Evolutionary conservation across 2,329 filamentous ascomycete species (phyloP).

Genomic region (Falciphora oryzae): DNA sequence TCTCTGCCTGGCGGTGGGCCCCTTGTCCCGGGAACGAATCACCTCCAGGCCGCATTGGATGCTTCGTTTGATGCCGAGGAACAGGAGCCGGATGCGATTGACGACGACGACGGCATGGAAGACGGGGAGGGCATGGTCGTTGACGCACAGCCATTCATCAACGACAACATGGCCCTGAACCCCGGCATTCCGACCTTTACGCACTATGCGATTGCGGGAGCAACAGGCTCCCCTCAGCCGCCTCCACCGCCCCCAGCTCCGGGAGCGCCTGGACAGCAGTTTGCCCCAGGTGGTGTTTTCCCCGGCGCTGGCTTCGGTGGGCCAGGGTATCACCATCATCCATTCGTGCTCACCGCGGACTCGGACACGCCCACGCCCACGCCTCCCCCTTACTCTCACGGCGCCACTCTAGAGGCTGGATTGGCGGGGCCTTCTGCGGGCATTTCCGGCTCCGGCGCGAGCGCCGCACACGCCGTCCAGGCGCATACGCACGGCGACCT

Average conservation of each 20-base stretch:
- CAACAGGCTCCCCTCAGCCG: background rate
- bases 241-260: constrained; percentile 6
- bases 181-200: background rate
- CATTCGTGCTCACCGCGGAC: background rate
- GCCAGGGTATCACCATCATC: background rate
- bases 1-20: constrained; percentile 14
- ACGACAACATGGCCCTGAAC: background rate
- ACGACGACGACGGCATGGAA: constrained; percentile 40
- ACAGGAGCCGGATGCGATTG: constrained; percentile 29
- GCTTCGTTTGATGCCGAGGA: constrained; percentile 31
- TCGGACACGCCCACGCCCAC: background rate
- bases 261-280: background rate
- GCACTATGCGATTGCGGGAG: background rate
- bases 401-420: constrained; percentile 4
- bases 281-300: background rate
- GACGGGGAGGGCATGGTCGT: constrained; percentile 34
- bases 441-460: background rate
- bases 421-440: constrained; percentile 3
- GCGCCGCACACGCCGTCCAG: background rate
- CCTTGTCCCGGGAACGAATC: constrained; percentile 13
- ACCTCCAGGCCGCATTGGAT: constrained; percentile 18
- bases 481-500: background rate
- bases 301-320: background rate
- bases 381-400: background rate
- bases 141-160: constrained; percentile 20